Conservation (phyloP, 345 rosid genomes). For the Populus ilicifolia region DNA sequence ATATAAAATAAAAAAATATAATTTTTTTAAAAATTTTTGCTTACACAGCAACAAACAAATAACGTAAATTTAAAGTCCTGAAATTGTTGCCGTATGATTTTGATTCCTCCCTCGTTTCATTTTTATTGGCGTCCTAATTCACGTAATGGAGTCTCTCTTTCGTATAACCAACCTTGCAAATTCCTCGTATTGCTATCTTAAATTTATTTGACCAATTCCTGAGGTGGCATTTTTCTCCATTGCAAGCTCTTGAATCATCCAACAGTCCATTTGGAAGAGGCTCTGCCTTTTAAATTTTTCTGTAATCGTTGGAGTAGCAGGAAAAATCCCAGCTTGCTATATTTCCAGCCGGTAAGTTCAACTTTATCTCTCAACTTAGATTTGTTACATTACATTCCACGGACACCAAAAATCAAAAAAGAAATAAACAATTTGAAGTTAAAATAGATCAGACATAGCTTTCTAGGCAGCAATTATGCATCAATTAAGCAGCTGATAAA, state of each 20-base stretch:
- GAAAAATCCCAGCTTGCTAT: neutral
- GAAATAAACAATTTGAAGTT: neutral
- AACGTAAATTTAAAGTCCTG: too few species aligned
- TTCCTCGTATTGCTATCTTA: too few species aligned
- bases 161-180: too few species aligned
- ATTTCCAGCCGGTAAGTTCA: neutral
- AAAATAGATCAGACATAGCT: constrained; percentile 39
- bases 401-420: too few species aligned
- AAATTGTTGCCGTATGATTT: neutral
- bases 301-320: neutral
- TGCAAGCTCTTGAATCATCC: neutral
- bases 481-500: constrained; percentile 24
- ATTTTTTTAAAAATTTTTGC: too few species aligned
- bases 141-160: too few species aligned
- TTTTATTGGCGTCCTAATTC: neutral
- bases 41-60: too few species aligned
- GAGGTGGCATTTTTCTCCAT: too few species aligned
- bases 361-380: neutral
- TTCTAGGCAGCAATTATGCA: constrained; percentile 57
- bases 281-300: neutral
- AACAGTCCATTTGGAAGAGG: too few species aligned
- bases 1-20: too few species aligned
- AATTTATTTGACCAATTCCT: too few species aligned
- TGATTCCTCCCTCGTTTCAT: neutral
- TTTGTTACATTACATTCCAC: neutral